Conservation (phyloP, 176 grass and related monocot genomes). For the Thinopyrum elongatum region DNA sequence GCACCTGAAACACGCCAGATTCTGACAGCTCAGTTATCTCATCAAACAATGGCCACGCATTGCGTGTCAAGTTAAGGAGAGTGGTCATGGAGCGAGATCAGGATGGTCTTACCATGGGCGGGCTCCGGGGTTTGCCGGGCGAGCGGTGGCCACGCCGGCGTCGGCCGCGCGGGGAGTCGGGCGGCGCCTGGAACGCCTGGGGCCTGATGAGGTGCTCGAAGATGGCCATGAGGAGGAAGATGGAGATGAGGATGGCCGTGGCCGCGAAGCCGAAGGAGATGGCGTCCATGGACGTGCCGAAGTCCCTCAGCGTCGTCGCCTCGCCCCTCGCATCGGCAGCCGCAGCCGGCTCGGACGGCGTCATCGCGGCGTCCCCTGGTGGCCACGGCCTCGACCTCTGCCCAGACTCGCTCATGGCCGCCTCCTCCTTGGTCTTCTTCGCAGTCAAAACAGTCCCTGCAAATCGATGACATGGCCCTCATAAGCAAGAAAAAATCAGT, state of each 20-base stretch:
- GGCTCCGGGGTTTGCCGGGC: constrained; percentile 47
- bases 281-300: constrained; percentile 90
- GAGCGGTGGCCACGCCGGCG: constrained; percentile 8
- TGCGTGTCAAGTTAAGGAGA: neutral
- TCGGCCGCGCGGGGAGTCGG: neutral
- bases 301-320: constrained; percentile 58
- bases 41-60: neutral
- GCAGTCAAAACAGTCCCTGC: neutral
- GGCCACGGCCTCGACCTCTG: constrained; percentile 63
- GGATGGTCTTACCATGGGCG: constrained; percentile 34
- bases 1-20: constrained; percentile 37
- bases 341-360: constrained; percentile 28
- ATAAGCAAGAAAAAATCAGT: neutral
- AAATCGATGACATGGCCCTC: neutral
- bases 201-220: constrained; percentile 97
- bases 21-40: neutral
- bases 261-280: constrained; percentile 96
- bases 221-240: constrained; percentile 99
- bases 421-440: neutral
- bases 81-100: neutral
- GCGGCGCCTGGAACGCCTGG: constrained; percentile 43
- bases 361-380: constrained; percentile 34
- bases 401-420: constrained; percentile 59
- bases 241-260: constrained; percentile 85
- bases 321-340: constrained; percentile 37